Evolutionary conservation across 345 rosid genomes (phyloP), one percentile per base, ranked within the genome.

Genomic region (Brassica napus): DNA sequence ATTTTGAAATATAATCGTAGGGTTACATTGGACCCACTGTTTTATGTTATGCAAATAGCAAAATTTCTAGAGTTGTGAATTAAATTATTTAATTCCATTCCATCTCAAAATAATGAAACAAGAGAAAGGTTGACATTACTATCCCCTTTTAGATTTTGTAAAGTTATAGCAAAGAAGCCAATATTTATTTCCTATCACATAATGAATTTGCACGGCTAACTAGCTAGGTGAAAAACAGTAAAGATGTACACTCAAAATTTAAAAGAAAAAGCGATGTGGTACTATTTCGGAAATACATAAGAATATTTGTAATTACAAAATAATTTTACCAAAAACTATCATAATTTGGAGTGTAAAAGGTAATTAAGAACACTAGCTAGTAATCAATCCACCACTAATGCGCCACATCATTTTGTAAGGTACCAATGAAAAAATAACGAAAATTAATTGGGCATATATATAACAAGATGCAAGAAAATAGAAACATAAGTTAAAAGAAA

Each of bases 11-110:
- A 68, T 61, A 9, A 74, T 63, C 39, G 9, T 54, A 70, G 68
- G 79, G 76, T 58, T 69, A 69, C 12, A 39, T 63, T 65, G 77
- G 83, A 70, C 83, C 83, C 76, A 80, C 76, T 1, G 15, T 72
- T 75, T 80, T 80, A 75, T 55, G 63, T 39, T 71, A 80, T 75
- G 80, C 83, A 69, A 70, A 75, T 80, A 69, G 73, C 63, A 80
- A 71, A 75, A 75, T 80, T 70, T 75, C 77, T 70, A 39, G 80
- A 80, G 42, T 65, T 70, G 64, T 80, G 79, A 80, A 64, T 75
- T 75, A 64, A 69, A 75, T 69, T 69, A 70, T 70, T 58, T 69
- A 44, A 75, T 75, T 80, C 73, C 52, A 24, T 65, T 75, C 72
- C 49, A 70, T 71, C 37, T 65, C 60, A 31, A 75, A 80, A 70